Evolutionary conservation across 1,139 yeast species (phyloP).

Genomic region (Taphrina betulina): DNA sequence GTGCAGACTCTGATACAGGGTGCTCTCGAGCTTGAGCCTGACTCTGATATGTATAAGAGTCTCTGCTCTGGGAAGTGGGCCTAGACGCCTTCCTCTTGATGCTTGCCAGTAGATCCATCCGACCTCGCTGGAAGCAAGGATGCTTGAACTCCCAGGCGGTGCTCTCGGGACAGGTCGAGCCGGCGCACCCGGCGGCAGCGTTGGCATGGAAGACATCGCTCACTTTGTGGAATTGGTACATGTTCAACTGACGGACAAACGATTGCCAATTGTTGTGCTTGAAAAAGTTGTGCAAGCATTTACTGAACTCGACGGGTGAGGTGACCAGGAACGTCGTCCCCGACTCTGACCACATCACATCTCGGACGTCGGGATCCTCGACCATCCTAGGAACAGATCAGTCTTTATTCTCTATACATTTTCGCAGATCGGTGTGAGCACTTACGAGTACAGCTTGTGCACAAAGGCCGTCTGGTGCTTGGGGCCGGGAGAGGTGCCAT

Average conservation of each 20-base stretch:
- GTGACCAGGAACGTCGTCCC: conserved; percentile 50
- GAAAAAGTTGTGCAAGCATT: conserved; percentile 65
- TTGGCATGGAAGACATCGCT: conserved; percentile 49
- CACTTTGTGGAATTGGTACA: conserved; percentile 72
- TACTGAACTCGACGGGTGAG: conserved; percentile 52
- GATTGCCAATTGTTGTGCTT: conserved; percentile 76
- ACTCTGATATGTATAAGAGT: conserved; percentile 4
- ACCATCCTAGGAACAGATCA: conserved; percentile 48
- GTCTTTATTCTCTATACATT: neutral
- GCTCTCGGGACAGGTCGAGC: conserved; percentile 40
- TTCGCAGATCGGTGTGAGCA: neutral
- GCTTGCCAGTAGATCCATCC: conserved; percentile 60
- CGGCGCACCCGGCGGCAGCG: conserved; percentile 35
- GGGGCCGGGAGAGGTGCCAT: conserved; percentile 19
- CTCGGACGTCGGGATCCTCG: conserved; percentile 53
- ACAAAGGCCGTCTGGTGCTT: conserved; percentile 32
- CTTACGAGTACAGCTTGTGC: conserved; percentile 26
- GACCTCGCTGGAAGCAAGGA: conserved; percentile 73
- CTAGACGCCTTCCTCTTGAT: conserved; percentile 62
- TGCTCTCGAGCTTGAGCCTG: neutral
- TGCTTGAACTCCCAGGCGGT: conserved; percentile 84
- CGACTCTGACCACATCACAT: conserved; percentile 73
- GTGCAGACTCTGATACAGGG: too few species aligned
- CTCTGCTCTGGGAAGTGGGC: conserved; percentile 36
- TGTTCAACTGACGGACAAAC: conserved; percentile 68